Percentiles rank a stretch among this genome's conserved stretches.
phyloP scores from a whole-genome alignment of 495 filamentous ascomycete genomes.

The Penicillium pulvis region DNA sequence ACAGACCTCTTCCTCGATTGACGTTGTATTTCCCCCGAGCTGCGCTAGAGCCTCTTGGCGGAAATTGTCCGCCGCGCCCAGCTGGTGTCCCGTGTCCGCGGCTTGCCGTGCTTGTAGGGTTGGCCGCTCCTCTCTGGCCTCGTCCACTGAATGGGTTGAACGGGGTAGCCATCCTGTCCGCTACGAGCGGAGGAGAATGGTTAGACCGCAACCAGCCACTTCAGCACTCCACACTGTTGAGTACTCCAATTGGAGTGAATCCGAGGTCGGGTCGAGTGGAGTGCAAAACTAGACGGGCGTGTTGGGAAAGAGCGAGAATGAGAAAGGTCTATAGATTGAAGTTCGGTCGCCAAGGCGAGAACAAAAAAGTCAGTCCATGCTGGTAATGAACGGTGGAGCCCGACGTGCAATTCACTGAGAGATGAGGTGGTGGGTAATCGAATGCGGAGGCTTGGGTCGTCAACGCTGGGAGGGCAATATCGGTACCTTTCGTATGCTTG shows the following conservation, averaged over 20 bases:
- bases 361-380: constrained; percentile 22
- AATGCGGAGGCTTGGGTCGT: not conserved
- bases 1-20: constrained; percentile 33
- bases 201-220: constrained; percentile 9
- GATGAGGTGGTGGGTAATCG: not conserved
- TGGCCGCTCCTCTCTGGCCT: constrained; percentile 31
- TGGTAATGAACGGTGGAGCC: not conserved
- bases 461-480: not conserved
- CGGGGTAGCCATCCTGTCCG: constrained; percentile 43
- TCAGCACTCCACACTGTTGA: constrained; percentile 1
- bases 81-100: constrained; percentile 35
- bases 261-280: not conserved
- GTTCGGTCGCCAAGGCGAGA: constrained; percentile 23
- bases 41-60: constrained; percentile 23
- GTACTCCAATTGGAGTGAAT: not conserved
- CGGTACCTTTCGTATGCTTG: not conserved
- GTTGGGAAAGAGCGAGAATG: not conserved
- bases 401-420: not conserved
- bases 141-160: constrained; percentile 36
- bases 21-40: constrained; percentile 18
- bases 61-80: constrained; percentile 22
- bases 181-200: constrained; percentile 26
- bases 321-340: constrained; percentile 14
- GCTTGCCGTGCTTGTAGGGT: constrained; percentile 12
- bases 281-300: not conserved